These are phyloP conservation scores for Dictyostelium capitatum DNA, from an alignment of 78 protist genomes.

Conservation along the genomic window DNA sequence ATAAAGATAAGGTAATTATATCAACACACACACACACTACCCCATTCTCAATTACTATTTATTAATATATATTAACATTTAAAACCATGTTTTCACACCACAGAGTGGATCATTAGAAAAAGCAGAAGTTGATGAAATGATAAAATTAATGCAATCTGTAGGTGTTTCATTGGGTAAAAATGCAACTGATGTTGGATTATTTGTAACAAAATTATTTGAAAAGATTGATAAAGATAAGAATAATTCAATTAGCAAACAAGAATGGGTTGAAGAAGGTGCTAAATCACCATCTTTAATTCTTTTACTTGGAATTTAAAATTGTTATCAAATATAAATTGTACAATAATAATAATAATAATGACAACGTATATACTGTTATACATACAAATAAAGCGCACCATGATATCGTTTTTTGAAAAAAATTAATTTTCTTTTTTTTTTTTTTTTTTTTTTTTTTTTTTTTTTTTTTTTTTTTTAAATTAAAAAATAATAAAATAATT, in stretches of 20 bases:
- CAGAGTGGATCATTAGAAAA: constrained; percentile 7
- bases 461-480: neutral
- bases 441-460: neutral
- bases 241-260: neutral
- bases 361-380: neutral
- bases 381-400: no score
- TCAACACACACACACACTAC: no score
- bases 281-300: constrained; percentile 33
- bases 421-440: neutral
- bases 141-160: constrained; percentile 25
- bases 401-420: no score
- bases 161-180: constrained; percentile 47
- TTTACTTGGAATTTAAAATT: constrained; percentile 39
- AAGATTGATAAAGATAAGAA: constrained; percentile 57
- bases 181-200: constrained; percentile 17
- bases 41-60: no score
- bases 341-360: neutral
- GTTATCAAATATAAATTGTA: neutral
- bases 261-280: constrained; percentile 38
- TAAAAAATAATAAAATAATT: neutral
- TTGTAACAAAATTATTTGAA: constrained; percentile 31
- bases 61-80: no score
- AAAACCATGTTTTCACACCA: neutral
- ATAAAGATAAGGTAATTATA: constrained; percentile 27
- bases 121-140: constrained; percentile 30